A percentile compares a stretch with the other conserved stretches of the same genome.
phyloP scores from a whole-genome alignment of 768 basidiomycete species.

The Inosperma sp. region DNA sequence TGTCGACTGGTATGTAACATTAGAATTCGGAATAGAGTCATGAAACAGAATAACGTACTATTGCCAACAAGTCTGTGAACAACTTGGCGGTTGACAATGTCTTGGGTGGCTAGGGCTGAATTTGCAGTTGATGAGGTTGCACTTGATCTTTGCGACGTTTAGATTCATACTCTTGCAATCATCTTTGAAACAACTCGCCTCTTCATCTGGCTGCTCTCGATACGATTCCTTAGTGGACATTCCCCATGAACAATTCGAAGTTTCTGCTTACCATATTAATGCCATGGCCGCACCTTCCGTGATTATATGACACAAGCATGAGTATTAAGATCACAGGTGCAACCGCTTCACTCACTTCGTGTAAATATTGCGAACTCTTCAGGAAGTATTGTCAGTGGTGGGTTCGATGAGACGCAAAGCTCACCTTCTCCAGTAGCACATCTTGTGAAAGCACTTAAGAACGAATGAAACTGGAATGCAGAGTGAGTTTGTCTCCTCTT shows the following conservation, averaged over 20 bases:
- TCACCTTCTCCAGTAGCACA: conserved; percentile 63
- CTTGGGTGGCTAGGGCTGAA: conserved; percentile 56
- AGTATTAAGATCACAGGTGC: neutral
- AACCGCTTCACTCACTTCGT: conserved; percentile 36
- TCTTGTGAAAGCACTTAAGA: too few species aligned
- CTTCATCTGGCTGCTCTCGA: conserved; percentile 49
- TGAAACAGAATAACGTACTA: conserved; percentile 44
- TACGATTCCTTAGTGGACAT: conserved; percentile 8
- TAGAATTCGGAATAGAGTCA: conserved; percentile 9
- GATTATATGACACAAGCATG: too few species aligned
- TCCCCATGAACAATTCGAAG: neutral
- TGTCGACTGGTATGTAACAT: conserved; percentile 43
- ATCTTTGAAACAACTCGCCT: conserved; percentile 32
- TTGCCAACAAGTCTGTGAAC: conserved; percentile 61
- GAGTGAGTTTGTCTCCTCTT: neutral
- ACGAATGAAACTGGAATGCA: too few species aligned
- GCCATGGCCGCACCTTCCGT: conserved; percentile 50
- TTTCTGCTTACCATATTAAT: conserved; percentile 40
- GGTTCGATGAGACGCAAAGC: conserved; percentile 16
- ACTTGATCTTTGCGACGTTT: conserved; percentile 48
- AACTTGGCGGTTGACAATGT: conserved; percentile 47
- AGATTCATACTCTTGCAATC: conserved; percentile 10
- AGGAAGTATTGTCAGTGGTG: conserved; percentile 22
- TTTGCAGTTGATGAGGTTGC: conserved; percentile 54
- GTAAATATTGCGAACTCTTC: conserved; percentile 55